Evolutionary conservation across 345 rosid genomes (phyloP), one percentile per base, ranked within the genome.

Genomic region (Moricandia moricandioides): DNA sequence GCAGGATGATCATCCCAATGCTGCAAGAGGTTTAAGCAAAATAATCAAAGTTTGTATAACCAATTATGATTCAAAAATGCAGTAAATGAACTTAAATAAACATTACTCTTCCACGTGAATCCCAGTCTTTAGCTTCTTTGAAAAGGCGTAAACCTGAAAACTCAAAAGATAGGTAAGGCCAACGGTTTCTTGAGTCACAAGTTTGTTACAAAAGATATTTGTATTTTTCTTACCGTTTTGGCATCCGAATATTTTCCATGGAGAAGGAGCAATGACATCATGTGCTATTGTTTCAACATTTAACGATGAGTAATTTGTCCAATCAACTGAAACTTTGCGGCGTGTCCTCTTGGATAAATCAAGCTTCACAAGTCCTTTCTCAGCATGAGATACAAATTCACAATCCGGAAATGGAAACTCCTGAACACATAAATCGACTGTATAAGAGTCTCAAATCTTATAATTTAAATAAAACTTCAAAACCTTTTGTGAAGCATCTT

Each of bases 201-300:
- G 51, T 49, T 17, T 14, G 21, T 49, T 14, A 45, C 17, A 13
- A 6, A 45, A 45, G 7, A n/a, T 45, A 45, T 3, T 5, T 21
- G 17, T 0, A 30, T 14, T 33, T 18, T n/a, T 39, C 79, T 74
- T 85, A 86, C 97, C 97, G 81, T 91, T 94, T 77, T 85, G 92
- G 81, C 97, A 91, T 52, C 97, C 99, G 59, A 94, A 91, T 17
- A 94, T 90, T 82, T 86, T 94, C 99, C 97, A 94, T 8, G 91
- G 88, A 27, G 97, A 94, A 57, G 99, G 93, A 45, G 90, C 93
- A 69, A 90, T 78, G 39, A 91, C 97, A 83, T 94, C 97, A 72
- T 89, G 78, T 47, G 86, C 84, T 82, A 77, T 73, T 34, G 83
- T 83, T 54, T 91, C 96, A 2, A 81, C 69, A 37, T 75, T 84